These are phyloP conservation scores for Rubia tinctorum DNA, from an alignment of 305 asterid genomes.

Conservation along the genomic window DNA sequence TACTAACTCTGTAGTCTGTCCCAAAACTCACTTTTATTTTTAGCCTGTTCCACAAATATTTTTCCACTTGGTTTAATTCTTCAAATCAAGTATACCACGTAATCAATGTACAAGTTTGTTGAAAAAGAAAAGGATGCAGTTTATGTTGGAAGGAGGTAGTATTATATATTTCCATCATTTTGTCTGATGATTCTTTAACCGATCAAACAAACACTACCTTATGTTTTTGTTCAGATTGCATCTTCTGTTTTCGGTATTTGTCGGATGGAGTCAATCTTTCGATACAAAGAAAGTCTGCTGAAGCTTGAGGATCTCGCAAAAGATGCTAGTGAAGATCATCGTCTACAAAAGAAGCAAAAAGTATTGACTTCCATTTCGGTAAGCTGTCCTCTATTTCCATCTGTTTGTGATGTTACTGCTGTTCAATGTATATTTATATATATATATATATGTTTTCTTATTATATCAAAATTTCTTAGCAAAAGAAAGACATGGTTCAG, in stretches of 20 bases:
- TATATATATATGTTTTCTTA: not conserved
- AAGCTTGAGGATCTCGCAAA: conserved; percentile 21
- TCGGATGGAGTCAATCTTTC: conserved; percentile 47
- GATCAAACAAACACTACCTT: not conserved
- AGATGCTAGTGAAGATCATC: conserved; percentile 27
- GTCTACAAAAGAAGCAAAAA: conserved; percentile 52
- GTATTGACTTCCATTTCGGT: conserved; percentile 32
- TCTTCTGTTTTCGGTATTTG: conserved; percentile 49
- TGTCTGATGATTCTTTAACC: not conserved
- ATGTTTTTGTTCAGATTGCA: conserved; percentile 45
- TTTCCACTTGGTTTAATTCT: not conserved
- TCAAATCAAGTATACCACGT: not conserved
- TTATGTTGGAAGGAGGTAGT: not conserved
- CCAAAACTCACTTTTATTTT: not conserved
- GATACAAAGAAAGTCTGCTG: conserved; percentile 39
- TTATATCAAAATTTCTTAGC: not conserved
- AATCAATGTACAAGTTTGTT: not conserved
- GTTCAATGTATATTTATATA: not conserved
- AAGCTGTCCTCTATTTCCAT: conserved; percentile 18
- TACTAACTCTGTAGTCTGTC: not conserved
- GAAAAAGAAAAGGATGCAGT: not conserved
- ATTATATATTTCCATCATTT: not conserved
- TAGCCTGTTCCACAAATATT: not conserved
- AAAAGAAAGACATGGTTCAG: not conserved
- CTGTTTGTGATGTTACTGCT: not conserved